Conservation (phyloP, 768 basidiomycete genomes). For the Fistulinella prunicolor region DNA sequence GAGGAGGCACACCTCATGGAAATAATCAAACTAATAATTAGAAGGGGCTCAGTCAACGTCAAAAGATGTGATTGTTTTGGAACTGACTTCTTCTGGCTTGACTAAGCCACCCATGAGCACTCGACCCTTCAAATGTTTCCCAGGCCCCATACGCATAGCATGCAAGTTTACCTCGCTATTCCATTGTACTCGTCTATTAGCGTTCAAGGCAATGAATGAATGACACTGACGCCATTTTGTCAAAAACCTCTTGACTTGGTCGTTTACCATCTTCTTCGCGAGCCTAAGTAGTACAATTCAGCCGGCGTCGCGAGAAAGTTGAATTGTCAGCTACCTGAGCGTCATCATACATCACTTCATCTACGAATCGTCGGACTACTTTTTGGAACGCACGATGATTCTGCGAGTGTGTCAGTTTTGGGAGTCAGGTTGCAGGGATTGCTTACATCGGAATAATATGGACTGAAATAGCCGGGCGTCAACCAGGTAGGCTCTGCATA, state of each 20-base stretch:
- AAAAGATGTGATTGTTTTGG: not conserved
- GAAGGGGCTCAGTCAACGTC: conserved; percentile 6
- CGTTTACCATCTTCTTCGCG: conserved; percentile 91
- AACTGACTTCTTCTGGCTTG: conserved; percentile 65
- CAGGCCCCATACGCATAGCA: conserved; percentile 91
- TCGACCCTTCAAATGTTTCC: conserved; percentile 78
- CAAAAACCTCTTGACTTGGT: conserved; percentile 70
- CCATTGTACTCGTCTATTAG: not conserved
- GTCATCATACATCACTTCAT: conserved; percentile 57
- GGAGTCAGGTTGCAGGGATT: not conserved
- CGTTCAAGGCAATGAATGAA: not conserved
- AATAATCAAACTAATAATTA: conserved; percentile 57
- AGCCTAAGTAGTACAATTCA: conserved; percentile 32
- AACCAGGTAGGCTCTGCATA: conserved; percentile 91
- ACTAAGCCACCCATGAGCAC: conserved; percentile 71
- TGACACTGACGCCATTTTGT: conserved; percentile 69
- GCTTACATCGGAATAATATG: conserved; percentile 66
- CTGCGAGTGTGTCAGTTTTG: conserved; percentile 30
- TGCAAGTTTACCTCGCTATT: conserved; percentile 66
- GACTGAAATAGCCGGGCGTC: conserved; percentile 59
- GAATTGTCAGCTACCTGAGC: conserved; percentile 27
- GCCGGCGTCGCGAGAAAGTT: conserved; percentile 14
- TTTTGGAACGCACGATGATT: conserved; percentile 47
- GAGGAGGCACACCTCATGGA: conserved; percentile 61
- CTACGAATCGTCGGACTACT: conserved; percentile 57